Conservation (phyloP, 176 grass and related monocot genomes). For the Bolboschoenus planiculmis region DNA sequence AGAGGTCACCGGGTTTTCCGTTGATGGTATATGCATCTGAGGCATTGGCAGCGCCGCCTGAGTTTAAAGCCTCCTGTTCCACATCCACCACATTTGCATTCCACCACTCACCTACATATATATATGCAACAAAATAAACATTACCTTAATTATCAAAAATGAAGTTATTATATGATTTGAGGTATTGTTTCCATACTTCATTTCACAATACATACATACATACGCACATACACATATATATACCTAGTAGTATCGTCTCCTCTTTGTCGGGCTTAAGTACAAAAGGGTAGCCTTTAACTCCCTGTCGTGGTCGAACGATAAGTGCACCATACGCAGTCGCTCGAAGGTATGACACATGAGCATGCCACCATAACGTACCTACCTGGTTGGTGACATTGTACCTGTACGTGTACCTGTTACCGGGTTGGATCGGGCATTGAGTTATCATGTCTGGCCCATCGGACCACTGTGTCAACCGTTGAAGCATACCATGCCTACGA, state of each 20-base stretch:
- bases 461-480: slow-evolving; percentile 48
- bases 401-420: slow-evolving; percentile 39
- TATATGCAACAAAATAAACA: background rate
- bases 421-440: slow-evolving; percentile 61
- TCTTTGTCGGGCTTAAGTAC: slow-evolving; percentile 33
- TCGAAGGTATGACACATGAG: slow-evolving; percentile 44
- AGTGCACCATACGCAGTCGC: slow-evolving; percentile 55
- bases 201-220: background rate
- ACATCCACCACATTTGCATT: slow-evolving; percentile 39
- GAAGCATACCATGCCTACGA: slow-evolving; percentile 68
- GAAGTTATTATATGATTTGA: background rate
- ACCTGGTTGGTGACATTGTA: slow-evolving; percentile 55
- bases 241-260: slow-evolving; percentile 39
- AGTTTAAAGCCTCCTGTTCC: background rate
- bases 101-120: slow-evolving; percentile 62
- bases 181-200: background rate
- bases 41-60: background rate
- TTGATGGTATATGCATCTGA: slow-evolving; percentile 64
- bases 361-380: slow-evolving; percentile 92
- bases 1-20: slow-evolving; percentile 43
- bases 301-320: slow-evolving; percentile 35
- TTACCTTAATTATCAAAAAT: background rate
- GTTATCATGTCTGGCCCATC: slow-evolving; percentile 73
- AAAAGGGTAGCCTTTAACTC: slow-evolving; percentile 37
- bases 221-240: background rate